Base-by-base conservation (phyloP, 1,284 basidiomycete genomes). In the Pseudozyma tsukubaensis region DNA sequence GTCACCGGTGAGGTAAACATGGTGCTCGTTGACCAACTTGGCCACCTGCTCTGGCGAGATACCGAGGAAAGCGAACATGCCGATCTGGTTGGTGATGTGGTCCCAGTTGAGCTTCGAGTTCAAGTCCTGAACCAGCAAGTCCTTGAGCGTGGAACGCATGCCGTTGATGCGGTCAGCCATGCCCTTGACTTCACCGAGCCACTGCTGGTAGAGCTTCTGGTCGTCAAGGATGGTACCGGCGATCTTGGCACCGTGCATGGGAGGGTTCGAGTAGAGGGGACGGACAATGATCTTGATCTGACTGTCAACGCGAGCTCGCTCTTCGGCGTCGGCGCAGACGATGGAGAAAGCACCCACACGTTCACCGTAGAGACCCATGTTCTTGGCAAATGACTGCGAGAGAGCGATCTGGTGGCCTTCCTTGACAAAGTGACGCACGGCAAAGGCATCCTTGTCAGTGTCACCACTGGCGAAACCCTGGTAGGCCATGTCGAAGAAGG, bases 201-300 rank as follows among this genome's bases (percentile, higher is more conserved):
- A 87, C 76, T 87, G 85, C 48, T 77, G 66, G 80, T 86, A 85
- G 18, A 87, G 84, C 58, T 76, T 61, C 13, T 76, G 64, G 78
- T 86, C 85, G 48, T 79, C 82, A 12, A 87, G 77, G 71, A 87
- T 86, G 21, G 83, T 82, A 35, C 85, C 83, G 12, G 86, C 86
- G 57, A 86, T 86, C 61, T 86, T 82, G 21, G 86, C 86, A 36
- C 86, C 86, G 78, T 99, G 94, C 49, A 95, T 86, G 18, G 97
- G 96, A 57, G 96, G 97, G 89, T 97, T 98, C 63, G 96, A 99
- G 89, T 99, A 99, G 89, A 98, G 91, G 42, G 96, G 97, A 36
- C 97, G 92, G 76, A 99, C 92, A 78, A 97, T 88, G 80, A 98
- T 97, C 89, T 97, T 97, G 69, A 84, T 59, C 77, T 83, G 83